Evolutionary conservation across 2,329 filamentous ascomycete genomes (phyloP).

Genomic region (Arthrobotrys sinensis): DNA sequence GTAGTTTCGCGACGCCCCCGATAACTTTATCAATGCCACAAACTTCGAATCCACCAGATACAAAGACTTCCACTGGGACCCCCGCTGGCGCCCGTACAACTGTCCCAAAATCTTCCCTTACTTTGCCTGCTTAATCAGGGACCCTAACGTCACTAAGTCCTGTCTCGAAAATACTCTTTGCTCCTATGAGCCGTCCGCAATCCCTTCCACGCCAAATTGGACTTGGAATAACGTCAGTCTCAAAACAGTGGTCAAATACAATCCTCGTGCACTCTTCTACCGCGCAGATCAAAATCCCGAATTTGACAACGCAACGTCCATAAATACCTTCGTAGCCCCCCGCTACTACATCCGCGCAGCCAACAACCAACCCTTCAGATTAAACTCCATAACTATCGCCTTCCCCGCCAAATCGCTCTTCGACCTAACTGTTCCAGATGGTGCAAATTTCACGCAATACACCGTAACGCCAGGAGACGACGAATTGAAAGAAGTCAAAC

Average conservation of each 20-base stretch:
- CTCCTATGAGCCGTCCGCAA: slow-evolving; percentile 12
- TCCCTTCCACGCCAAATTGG: not conserved
- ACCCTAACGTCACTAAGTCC: not conserved
- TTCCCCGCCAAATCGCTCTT: not conserved
- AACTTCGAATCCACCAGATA: slow-evolving; percentile 9
- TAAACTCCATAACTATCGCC: slow-evolving; percentile 50
- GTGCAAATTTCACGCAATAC: too few relatives aligned
- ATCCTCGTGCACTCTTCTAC: slow-evolving; percentile 46
- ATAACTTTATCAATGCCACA: slow-evolving; percentile 21
- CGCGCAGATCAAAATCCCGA: slow-evolving; percentile 29
- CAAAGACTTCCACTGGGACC: slow-evolving; percentile 20
- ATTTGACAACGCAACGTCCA: not conserved
- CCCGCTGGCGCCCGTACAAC: slow-evolving; percentile 43
- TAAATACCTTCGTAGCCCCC: slow-evolving; percentile 4
- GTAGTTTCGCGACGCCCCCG: slow-evolving; percentile 37
- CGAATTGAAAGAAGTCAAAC: too few relatives aligned
- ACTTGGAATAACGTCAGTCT: not conserved
- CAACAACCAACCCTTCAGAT: not conserved
- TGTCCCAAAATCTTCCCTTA: slow-evolving; percentile 39
- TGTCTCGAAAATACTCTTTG: slow-evolving; percentile 42
- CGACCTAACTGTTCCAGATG: too few relatives aligned
- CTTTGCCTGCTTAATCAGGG: slow-evolving; percentile 8
- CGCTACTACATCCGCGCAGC: slow-evolving; percentile 18
- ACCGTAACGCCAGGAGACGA: not conserved
- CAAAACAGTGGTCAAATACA: slow-evolving; percentile 1